Conservation (phyloP, 768 basidiomycete genomes). For the Harrya chromipes region DNA sequence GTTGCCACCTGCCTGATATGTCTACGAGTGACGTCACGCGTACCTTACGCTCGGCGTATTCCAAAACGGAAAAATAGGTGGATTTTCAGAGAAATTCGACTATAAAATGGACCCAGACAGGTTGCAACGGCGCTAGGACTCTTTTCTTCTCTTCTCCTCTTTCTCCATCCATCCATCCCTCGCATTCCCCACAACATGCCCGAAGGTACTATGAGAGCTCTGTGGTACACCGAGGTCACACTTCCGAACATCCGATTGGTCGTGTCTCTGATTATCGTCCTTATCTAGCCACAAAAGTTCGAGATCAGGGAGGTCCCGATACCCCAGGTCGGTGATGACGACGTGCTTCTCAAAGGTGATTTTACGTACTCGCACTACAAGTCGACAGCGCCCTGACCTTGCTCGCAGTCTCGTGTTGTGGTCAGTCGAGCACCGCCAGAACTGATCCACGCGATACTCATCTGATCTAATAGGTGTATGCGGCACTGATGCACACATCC, state of each 20-base stretch:
- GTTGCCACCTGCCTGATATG: constrained; percentile 1
- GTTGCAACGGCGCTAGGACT: not conserved
- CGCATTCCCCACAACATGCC: constrained; percentile 37
- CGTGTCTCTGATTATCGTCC: constrained; percentile 8
- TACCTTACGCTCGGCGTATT: constrained; percentile 8
- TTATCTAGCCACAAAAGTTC: constrained; percentile 58
- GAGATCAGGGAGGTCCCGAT: constrained; percentile 66
- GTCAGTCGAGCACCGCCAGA: constrained; percentile 23
- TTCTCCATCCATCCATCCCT: not conserved
- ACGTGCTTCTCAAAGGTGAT: constrained; percentile 72
- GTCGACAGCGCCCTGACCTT: constrained; percentile 1
- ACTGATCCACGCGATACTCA: not conserved
- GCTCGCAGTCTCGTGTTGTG: constrained; percentile 40
- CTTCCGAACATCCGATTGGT: not conserved
- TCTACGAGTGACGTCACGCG: constrained; percentile 24
- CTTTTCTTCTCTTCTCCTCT: constrained; percentile 4
- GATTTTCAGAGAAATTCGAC: constrained; percentile 7
- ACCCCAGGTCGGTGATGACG: constrained; percentile 61
- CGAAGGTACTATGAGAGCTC: constrained; percentile 67
- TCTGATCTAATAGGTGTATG: constrained; percentile 43
- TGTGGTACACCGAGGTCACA: constrained; percentile 65
- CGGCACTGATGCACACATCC: constrained; percentile 63
- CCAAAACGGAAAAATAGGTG: constrained; percentile 16
- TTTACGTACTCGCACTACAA: not conserved
- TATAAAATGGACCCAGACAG: constrained; percentile 20